Percentiles rank a stretch among this genome's conserved stretches.
Evolutionary conservation across 805 yeast species (phyloP).

Genomic region (Yarrowia deformans): DNA sequence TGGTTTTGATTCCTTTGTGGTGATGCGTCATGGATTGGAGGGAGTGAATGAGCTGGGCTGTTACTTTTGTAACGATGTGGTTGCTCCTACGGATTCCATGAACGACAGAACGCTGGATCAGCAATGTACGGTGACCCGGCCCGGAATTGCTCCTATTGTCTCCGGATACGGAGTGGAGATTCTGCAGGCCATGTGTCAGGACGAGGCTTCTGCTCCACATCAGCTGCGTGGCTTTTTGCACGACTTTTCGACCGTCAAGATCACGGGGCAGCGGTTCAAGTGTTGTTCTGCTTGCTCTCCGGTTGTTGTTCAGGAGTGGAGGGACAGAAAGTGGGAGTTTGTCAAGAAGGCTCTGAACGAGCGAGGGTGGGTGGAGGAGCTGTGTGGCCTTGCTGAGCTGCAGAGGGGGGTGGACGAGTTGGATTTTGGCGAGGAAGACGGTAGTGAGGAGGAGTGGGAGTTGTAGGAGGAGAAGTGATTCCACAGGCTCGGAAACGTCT

Average conservation of each 20-base stretch:
- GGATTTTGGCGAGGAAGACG: constrained; percentile 45
- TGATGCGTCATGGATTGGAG: constrained; percentile 86
- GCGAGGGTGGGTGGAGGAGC: constrained; percentile 69
- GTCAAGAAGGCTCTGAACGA: constrained; percentile 73
- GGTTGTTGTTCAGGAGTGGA: constrained; percentile 61
- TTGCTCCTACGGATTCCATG: constrained; percentile 90
- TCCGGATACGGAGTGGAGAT: constrained; percentile 38
- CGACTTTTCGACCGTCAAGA: constrained; percentile 66
- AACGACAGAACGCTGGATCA: constrained; percentile 90
- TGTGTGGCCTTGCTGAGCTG: constrained; percentile 79
- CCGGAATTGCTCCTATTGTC: constrained; percentile 92
- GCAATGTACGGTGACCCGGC: constrained; percentile 98
- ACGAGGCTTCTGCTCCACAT: constrained; percentile 62
- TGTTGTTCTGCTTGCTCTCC: constrained; percentile 88
- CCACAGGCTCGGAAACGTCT: too few species aligned
- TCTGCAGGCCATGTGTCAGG: constrained; percentile 47
- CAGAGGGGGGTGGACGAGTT: constrained; percentile 73
- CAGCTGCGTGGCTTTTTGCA: constrained; percentile 88
- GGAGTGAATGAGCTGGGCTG: constrained; percentile 68
- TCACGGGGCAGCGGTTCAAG: constrained; percentile 74
- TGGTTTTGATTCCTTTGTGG: constrained; percentile 92
- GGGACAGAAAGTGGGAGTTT: constrained; percentile 76
- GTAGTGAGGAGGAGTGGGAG: constrained; percentile 28
- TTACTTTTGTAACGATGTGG: constrained; percentile 94
- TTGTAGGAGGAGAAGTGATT: not conserved